phyloP scores from a whole-genome alignment of 352 stramenopile species.

The Pythium coloratum region DNA sequence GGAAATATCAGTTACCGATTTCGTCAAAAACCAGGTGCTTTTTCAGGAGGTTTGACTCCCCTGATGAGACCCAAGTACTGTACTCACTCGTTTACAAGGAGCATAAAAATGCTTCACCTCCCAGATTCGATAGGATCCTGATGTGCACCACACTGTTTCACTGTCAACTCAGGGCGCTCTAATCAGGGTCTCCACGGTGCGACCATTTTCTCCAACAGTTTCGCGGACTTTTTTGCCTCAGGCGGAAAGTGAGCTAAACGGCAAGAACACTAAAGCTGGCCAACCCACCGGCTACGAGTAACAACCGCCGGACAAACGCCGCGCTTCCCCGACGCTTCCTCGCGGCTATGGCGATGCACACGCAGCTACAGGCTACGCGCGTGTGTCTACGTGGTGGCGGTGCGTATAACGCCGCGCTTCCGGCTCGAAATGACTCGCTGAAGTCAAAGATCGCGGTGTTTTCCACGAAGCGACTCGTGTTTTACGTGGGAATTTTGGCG shows the following conservation, averaged over 20 bases:
- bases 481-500: not conserved
- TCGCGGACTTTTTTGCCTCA: slow-evolving; percentile 16
- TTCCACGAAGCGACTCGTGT: not conserved
- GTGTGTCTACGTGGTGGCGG: not conserved
- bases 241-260: slow-evolving; percentile 14
- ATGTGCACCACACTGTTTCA: not conserved
- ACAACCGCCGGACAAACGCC: slow-evolving; percentile 6
- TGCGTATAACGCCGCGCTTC: not conserved
- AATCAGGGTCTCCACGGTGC: slow-evolving; percentile 11
- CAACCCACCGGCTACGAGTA: not conserved
- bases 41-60: no score
- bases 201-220: slow-evolving; percentile 21
- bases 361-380: not conserved
- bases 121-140: no score
- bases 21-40: no score
- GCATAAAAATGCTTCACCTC: no score
- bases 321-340: not conserved
- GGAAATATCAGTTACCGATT: no score
- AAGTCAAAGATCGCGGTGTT: not conserved
- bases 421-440: not conserved
- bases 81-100: no score
- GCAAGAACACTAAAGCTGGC: slow-evolving; percentile 3
- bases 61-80: no score
- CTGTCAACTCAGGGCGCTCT: slow-evolving; percentile 21
- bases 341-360: not conserved